A percentile compares a stretch with the other conserved stretches of the same genome.
Conservation (phyloP, 345 rosid species). For the sweet orange (Citrus sinensis) region DNA sequence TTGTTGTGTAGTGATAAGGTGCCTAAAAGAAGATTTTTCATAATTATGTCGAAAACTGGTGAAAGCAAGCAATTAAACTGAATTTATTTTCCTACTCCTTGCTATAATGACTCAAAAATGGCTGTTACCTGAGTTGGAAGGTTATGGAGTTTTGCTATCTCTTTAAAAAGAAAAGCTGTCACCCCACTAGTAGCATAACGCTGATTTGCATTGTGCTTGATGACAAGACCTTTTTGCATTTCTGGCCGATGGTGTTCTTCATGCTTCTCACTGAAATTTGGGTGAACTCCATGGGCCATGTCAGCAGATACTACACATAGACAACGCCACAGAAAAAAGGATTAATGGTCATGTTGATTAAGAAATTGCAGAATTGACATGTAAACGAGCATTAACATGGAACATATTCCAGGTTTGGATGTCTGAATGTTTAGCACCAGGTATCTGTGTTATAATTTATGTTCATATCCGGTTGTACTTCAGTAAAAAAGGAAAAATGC, state of each 20-base stretch:
- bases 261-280: slow-evolving; percentile 82
- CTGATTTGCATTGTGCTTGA: slow-evolving; percentile 95
- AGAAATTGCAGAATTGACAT: not conserved
- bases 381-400: not conserved
- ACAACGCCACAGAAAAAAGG: slow-evolving; percentile 9
- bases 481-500: not conserved
- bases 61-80: no score
- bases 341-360: not conserved
- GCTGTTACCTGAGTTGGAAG: slow-evolving; percentile 83
- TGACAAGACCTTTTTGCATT: slow-evolving; percentile 85
- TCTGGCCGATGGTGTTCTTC: slow-evolving; percentile 91
- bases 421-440: not conserved
- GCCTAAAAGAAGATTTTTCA: no score
- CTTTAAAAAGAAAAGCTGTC: slow-evolving; percentile 88
- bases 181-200: slow-evolving; percentile 91
- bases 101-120: not conserved
- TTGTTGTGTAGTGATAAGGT: no score
- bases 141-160: slow-evolving; percentile 71
- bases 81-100: no score
- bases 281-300: slow-evolving; percentile 99
- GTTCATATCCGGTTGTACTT: no score
- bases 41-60: no score
- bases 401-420: not conserved
- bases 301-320: slow-evolving; percentile 71
- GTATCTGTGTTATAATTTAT: not conserved